A percentile compares a stretch with the other conserved stretches of the same genome.
These are phyloP conservation scores for Mortierella alpina DNA, from an alignment of 192 early-diverging fungal species.

Conservation along the genomic window DNA sequence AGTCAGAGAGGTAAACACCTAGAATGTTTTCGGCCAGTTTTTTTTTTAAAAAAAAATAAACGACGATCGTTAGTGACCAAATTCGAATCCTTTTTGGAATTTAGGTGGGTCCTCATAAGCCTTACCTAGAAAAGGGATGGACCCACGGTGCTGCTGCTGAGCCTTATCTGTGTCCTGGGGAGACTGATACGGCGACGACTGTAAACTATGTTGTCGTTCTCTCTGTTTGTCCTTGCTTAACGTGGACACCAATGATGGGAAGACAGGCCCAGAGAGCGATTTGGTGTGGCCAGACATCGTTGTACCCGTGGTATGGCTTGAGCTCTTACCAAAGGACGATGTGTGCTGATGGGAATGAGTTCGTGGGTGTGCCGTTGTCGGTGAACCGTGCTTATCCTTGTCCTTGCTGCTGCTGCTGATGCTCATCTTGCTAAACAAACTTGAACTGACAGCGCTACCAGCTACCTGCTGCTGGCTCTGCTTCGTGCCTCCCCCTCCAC, in stretches of 20 bases:
- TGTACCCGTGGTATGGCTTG: background rate
- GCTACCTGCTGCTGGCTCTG: background rate
- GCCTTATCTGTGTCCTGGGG: constrained; percentile 1
- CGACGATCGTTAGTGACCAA: no score
- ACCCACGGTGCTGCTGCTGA: constrained; percentile 57
- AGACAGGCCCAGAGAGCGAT: constrained; percentile 41
- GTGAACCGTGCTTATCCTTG: constrained; percentile 6
- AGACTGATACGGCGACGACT: no score
- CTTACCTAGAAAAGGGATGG: constrained; percentile 69
- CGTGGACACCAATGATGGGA: constrained; percentile 24
- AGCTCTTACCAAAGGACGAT: constrained; percentile 4
- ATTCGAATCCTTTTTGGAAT: no score
- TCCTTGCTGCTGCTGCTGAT: constrained; percentile 10
- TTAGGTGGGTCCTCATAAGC: no score
- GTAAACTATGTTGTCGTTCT: background rate
- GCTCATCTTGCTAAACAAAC: constrained; percentile 28
- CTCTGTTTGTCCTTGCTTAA: constrained; percentile 21
- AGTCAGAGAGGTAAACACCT: constrained; percentile 68
- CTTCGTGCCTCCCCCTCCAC: background rate
- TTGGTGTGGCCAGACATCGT: constrained; percentile 14
- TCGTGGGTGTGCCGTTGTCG: background rate
- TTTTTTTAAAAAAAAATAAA: no score
- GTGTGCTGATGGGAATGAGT: constrained; percentile 13
- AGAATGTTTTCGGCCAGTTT: no score
- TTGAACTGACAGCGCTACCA: background rate